A percentile compares a stretch with the other conserved stretches of the same genome.
phyloP scores from a whole-genome alignment of 2,329 filamentous ascomycete species.

The Aspergillus costaricaensis region DNA sequence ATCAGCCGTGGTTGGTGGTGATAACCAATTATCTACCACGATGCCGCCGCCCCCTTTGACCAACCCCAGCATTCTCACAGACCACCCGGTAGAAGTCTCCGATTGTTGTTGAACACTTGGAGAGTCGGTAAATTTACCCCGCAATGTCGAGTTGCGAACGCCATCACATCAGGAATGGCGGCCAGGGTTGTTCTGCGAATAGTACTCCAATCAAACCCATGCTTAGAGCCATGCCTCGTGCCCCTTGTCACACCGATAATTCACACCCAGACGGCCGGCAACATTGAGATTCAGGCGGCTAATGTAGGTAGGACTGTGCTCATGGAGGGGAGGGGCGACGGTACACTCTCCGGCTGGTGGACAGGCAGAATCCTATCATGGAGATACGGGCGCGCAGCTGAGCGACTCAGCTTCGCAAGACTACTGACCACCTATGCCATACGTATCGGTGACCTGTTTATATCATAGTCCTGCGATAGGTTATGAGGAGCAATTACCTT shows the following conservation, averaged over 20 bases:
- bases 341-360: slow-evolving; percentile 6
- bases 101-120: slow-evolving; percentile 3
- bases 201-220: slow-evolving; percentile 8
- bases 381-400: slow-evolving; percentile 5
- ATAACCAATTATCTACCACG: not conserved
- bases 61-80: not conserved
- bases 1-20: not conserved
- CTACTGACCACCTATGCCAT: not conserved
- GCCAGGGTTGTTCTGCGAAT: slow-evolving; percentile 5
- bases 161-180: slow-evolving; percentile 1
- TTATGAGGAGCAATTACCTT: not conserved
- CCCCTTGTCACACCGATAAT: slow-evolving; percentile 6
- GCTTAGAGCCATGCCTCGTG: slow-evolving; percentile 1
- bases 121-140: slow-evolving; percentile 15
- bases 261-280: not conserved
- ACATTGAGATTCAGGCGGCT: not conserved
- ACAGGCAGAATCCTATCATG: not conserved
- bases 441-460: not conserved
- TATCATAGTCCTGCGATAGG: not conserved
- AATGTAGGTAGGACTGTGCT: not conserved
- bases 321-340: not conserved
- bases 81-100: slow-evolving; percentile 6
- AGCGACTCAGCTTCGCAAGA: not conserved
- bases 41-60: not conserved
- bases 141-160: slow-evolving; percentile 14